phyloP scores from a whole-genome alignment of 768 basidiomycete genomes.

The Lactarius vividus region DNA sequence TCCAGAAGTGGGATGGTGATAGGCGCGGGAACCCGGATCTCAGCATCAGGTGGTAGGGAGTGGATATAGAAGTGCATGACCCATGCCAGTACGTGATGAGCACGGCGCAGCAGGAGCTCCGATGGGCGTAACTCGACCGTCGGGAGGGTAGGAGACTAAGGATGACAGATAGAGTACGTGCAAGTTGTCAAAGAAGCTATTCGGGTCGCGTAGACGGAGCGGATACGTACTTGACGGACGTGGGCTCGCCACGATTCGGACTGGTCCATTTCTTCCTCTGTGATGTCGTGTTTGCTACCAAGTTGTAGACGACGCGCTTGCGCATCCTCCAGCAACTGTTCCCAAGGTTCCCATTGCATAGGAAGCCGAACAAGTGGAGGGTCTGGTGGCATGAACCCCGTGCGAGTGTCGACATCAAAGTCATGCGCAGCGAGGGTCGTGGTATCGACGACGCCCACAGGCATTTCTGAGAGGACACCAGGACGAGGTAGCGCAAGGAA shows the following conservation, averaged over 20 bases:
- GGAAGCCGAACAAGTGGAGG: conserved; percentile 67
- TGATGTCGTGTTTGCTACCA: conserved; percentile 38
- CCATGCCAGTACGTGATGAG: conserved; percentile 54
- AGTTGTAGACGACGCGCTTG: conserved; percentile 50
- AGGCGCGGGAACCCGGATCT: conserved; percentile 62
- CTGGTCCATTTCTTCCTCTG: conserved; percentile 33
- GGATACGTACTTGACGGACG: conserved; percentile 39
- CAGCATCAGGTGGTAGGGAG: conserved; percentile 33
- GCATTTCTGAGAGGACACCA: conserved; percentile 23
- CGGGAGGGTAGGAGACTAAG: conserved; percentile 43
- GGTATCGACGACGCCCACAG: conserved; percentile 34
- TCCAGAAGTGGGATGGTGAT: conserved; percentile 74
- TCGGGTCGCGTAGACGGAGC: background rate
- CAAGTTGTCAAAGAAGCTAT: conserved; percentile 9
- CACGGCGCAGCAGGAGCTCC: conserved; percentile 49
- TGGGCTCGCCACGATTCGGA: conserved; percentile 44
- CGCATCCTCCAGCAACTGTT: conserved; percentile 53
- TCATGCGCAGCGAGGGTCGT: conserved; percentile 40
- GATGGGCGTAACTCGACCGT: conserved; percentile 38
- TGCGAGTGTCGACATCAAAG: conserved; percentile 88
- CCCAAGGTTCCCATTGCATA: conserved; percentile 68
- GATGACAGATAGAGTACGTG: background rate
- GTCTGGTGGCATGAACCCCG: conserved; percentile 88
- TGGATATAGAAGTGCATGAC: conserved; percentile 59
- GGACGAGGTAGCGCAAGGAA: conserved; percentile 39